A percentile compares a stretch with the other conserved stretches of the same genome.
Conservation (phyloP, 306 rosid genomes). For the Malus sylvestris region DNA sequence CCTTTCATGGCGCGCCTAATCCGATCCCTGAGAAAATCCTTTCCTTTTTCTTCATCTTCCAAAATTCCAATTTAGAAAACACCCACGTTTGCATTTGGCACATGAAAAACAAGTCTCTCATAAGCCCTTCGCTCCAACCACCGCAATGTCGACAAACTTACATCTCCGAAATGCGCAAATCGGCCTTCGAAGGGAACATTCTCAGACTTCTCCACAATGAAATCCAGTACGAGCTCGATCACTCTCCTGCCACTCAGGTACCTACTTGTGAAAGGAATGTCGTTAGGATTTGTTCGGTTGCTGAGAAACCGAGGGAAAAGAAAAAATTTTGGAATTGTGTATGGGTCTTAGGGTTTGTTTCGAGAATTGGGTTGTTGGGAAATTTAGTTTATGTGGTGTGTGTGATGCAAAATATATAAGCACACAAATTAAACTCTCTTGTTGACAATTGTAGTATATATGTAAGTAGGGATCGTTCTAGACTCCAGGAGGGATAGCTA, state of each 20-base stretch:
- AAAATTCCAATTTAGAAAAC: slow-evolving; percentile 12
- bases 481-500: no score
- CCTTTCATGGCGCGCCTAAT: slow-evolving; percentile 50
- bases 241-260: slow-evolving; percentile 44
- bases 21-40: slow-evolving; percentile 44
- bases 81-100: neutral
- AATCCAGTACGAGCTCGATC: slow-evolving; percentile 62
- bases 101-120: slow-evolving; percentile 1
- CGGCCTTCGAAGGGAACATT: slow-evolving; percentile 64
- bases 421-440: no score
- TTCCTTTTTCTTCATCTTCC: slow-evolving; percentile 5
- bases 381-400: neutral
- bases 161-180: slow-evolving; percentile 62
- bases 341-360: neutral
- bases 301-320: neutral
- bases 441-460: no score
- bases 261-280: neutral
- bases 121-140: slow-evolving; percentile 7
- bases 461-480: no score
- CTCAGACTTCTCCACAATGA: slow-evolving; percentile 64
- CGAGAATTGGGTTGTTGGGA: neutral
- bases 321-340: neutral
- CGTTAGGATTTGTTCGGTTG: neutral
- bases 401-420: no score
- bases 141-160: slow-evolving; percentile 37